These are phyloP conservation scores for Diplodia intermedia DNA, from an alignment of 2,329 filamentous ascomycete genomes.

Conservation along the genomic window DNA sequence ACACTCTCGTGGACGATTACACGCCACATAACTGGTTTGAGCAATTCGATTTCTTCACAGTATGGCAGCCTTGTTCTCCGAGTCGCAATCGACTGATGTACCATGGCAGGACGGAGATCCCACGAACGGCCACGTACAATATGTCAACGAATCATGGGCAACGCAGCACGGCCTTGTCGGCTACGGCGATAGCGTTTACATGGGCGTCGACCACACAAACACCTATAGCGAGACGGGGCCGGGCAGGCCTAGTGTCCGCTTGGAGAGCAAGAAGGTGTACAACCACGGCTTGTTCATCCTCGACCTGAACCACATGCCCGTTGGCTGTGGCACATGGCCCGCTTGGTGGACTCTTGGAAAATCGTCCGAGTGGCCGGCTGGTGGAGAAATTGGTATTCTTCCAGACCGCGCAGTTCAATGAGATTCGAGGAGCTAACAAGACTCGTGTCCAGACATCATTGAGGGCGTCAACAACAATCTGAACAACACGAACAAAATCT, in stretches of 20 bases:
- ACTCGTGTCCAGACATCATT: conserved; percentile 34
- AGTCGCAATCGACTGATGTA: background rate
- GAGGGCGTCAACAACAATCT: conserved; percentile 38
- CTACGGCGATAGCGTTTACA: conserved; percentile 34
- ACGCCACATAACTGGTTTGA: conserved; percentile 53
- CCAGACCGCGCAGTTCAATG: background rate
- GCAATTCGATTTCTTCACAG: conserved; percentile 52
- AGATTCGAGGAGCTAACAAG: background rate
- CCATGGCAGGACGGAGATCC: conserved; percentile 38
- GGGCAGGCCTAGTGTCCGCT: conserved; percentile 44
- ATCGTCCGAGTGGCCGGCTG: conserved; percentile 37
- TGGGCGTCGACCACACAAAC: conserved; percentile 46
- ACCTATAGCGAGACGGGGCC: conserved; percentile 50
- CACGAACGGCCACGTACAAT: conserved; percentile 47
- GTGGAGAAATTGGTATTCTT: conserved; percentile 39
- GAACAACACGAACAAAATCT: conserved; percentile 34
- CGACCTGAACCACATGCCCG: conserved; percentile 49
- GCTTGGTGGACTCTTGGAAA: conserved; percentile 44
- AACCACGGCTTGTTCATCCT: conserved; percentile 50
- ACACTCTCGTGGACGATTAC: conserved; percentile 51
- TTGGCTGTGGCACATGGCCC: conserved; percentile 48
- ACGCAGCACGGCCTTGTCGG: conserved; percentile 43
- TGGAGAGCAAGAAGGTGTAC: conserved; percentile 48
- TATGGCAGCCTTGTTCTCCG: background rate
- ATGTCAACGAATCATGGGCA: conserved; percentile 50